Evolutionary conservation across 2,329 filamentous ascomycete genomes (phyloP).

Genomic region (Apiospora koreana): DNA sequence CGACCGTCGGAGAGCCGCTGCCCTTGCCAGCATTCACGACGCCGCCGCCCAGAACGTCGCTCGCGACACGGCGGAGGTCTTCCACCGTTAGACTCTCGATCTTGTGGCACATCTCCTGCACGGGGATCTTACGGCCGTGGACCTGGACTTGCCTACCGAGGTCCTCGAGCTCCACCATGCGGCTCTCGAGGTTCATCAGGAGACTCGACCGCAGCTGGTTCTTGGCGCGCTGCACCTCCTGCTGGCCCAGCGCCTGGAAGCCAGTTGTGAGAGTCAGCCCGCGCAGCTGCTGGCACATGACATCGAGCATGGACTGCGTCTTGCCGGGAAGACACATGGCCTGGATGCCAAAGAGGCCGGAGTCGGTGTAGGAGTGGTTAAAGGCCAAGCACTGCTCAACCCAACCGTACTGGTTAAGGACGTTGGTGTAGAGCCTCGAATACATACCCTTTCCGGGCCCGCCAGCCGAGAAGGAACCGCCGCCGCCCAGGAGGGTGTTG

Average conservation of each 20-base stretch:
- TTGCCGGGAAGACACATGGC: conserved; percentile 80
- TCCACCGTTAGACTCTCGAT: conserved; percentile 81
- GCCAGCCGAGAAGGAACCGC: conserved; percentile 94
- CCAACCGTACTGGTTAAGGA: conserved; percentile 96
- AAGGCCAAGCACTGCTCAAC: conserved; percentile 94
- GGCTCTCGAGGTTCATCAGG: conserved; percentile 95
- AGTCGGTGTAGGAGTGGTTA: conserved; percentile 97
- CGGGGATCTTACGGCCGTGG: conserved; percentile 89
- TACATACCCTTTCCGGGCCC: conserved; percentile 99
- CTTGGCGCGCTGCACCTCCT: conserved; percentile 90
- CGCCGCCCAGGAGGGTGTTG: conserved; percentile 92
- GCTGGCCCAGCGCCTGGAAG: conserved; percentile 68
- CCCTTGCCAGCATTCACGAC: conserved; percentile 76
- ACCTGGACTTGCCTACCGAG: conserved; percentile 93
- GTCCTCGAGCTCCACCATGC: conserved; percentile 98
- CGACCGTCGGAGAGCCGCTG: conserved; percentile 88
- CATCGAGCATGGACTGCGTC: conserved; percentile 83
- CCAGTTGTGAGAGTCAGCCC: conserved; percentile 75
- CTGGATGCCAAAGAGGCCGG: conserved; percentile 91
- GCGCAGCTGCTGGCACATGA: conserved; percentile 89
- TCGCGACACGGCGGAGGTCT: conserved; percentile 82
- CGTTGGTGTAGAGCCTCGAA: conserved; percentile 94
- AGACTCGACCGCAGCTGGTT: conserved; percentile 90
- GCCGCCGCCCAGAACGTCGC: conserved; percentile 73
- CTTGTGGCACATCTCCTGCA: conserved; percentile 86